These are phyloP conservation scores for Talaromyces funiculosus DNA, from an alignment of 2,329 filamentous ascomycete genomes.

Conservation along the genomic window DNA sequence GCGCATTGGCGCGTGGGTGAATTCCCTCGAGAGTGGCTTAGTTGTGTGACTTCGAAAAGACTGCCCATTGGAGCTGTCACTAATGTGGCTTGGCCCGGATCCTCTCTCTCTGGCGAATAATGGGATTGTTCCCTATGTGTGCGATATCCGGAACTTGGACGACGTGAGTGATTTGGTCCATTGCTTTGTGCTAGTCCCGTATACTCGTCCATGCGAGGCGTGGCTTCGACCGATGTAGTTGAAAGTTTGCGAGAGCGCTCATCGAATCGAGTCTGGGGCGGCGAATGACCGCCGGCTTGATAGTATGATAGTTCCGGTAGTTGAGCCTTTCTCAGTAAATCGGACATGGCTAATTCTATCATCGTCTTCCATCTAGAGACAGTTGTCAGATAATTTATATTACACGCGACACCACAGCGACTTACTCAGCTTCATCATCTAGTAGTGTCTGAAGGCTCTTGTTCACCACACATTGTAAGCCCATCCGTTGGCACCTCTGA, in stretches of 20 bases:
- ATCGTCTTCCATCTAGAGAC: conserved; percentile 34
- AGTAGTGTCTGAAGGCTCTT: conserved; percentile 48
- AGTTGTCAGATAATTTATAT: neutral
- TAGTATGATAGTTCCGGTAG: conserved; percentile 36
- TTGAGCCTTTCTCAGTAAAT: conserved; percentile 32
- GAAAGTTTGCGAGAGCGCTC: conserved; percentile 30
- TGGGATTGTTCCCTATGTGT: conserved; percentile 26
- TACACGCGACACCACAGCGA: neutral
- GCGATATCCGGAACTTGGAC: conserved; percentile 21
- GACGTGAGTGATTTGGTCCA: conserved; percentile 4
- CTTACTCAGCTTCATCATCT: conserved; percentile 45
- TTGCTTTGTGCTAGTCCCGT: conserved; percentile 15
- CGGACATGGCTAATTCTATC: conserved; percentile 35
- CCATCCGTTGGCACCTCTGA: conserved; percentile 46
- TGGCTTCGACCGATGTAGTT: conserved; percentile 28
- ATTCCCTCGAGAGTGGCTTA: conserved; percentile 33
- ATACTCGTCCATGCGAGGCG: conserved; percentile 17
- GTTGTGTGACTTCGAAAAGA: conserved; percentile 45
- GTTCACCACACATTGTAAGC: conserved; percentile 48
- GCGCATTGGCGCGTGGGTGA: conserved; percentile 28
- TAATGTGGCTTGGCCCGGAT: conserved; percentile 31
- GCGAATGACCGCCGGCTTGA: conserved; percentile 26
- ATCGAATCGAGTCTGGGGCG: conserved; percentile 22
- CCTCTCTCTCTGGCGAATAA: conserved; percentile 33
- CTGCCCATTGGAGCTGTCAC: conserved; percentile 45